phyloP scores from a whole-genome alignment of 1,284 basidiomycete species.

The Hypsizygus ulmarius region DNA sequence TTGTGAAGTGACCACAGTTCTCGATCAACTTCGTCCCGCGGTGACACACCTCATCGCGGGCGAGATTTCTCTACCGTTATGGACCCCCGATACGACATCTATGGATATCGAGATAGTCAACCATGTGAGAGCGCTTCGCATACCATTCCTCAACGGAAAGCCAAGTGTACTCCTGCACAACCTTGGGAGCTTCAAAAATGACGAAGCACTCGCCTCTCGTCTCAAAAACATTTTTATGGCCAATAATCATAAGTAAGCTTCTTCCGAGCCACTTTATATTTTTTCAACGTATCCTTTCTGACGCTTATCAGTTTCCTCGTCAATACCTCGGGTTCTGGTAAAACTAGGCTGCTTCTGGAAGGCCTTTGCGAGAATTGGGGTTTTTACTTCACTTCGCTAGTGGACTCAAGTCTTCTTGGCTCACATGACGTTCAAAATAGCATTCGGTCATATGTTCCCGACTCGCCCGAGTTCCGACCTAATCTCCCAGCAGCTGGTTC shows the following conservation, averaged over 20 bases:
- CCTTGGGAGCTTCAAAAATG: slow-evolving; percentile 33
- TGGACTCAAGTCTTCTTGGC: slow-evolving; percentile 39
- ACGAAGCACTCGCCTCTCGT: slow-evolving; percentile 27
- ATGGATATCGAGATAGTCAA: slow-evolving; percentile 7
- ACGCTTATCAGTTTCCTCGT: slow-evolving; percentile 35
- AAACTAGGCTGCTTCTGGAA: slow-evolving; percentile 40
- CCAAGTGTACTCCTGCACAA: slow-evolving; percentile 38
- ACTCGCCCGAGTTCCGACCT: slow-evolving; percentile 28
- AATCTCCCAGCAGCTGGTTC: slow-evolving; percentile 28
- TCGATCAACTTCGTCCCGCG: slow-evolving; percentile 29
- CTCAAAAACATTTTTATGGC: slow-evolving; percentile 40
- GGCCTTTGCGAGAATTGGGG: slow-evolving; percentile 44
- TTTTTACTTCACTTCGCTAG: slow-evolving; percentile 41
- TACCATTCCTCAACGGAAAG: slow-evolving; percentile 35
- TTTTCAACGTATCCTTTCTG: slow-evolving; percentile 6
- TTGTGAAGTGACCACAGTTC: slow-evolving; percentile 19
- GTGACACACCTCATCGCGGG: slow-evolving; percentile 27
- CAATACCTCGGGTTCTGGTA: slow-evolving; percentile 44
- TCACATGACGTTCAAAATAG: slow-evolving; percentile 39
- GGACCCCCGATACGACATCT: slow-evolving; percentile 10
- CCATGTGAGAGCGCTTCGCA: slow-evolving; percentile 27
- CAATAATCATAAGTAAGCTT: slow-evolving; percentile 38
- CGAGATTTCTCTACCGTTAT: slow-evolving; percentile 14
- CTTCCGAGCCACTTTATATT: neutral
- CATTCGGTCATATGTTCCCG: slow-evolving; percentile 33